phyloP scores from a whole-genome alignment of 306 rosid species.

The Hippophae rhamnoides region DNA sequence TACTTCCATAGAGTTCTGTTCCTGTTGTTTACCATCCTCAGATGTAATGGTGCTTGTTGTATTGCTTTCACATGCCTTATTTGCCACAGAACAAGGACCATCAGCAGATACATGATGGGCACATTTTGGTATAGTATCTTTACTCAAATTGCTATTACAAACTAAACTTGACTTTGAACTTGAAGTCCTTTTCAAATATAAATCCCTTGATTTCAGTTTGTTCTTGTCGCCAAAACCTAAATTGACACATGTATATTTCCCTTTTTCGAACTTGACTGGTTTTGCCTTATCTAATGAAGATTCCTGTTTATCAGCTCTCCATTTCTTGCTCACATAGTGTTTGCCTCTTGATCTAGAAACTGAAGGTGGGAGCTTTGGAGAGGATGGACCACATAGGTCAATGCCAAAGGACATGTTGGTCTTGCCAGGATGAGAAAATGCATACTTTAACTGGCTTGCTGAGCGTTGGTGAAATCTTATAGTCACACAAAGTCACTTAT shows the following conservation, averaged over 20 bases:
- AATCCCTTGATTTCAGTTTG: constrained; percentile 27
- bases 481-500: constrained; percentile 17
- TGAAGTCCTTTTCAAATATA: constrained; percentile 20
- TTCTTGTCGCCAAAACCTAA: constrained; percentile 25
- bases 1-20: constrained; percentile 27
- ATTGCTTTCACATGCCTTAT: constrained; percentile 28
- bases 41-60: constrained; percentile 37
- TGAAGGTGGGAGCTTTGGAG: constrained; percentile 48
- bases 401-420: constrained; percentile 22
- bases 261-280: constrained; percentile 24
- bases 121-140: constrained; percentile 15
- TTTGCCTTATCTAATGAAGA: constrained; percentile 29
- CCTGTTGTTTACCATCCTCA: constrained; percentile 29
- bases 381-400: constrained; percentile 25
- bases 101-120: constrained; percentile 16
- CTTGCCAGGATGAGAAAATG: constrained; percentile 41
- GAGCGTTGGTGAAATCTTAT: constrained; percentile 73
- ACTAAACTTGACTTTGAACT: constrained; percentile 24
- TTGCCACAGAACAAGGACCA: constrained; percentile 24
- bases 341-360: constrained; percentile 80
- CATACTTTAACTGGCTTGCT: constrained; percentile 45
- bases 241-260: constrained; percentile 21
- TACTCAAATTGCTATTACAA: constrained; percentile 21
- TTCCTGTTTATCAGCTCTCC: constrained; percentile 33
- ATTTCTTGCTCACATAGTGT: constrained; percentile 41